These are phyloP conservation scores for Calycina herbarum DNA, from an alignment of 2,329 filamentous ascomycete species.

Conservation along the genomic window DNA sequence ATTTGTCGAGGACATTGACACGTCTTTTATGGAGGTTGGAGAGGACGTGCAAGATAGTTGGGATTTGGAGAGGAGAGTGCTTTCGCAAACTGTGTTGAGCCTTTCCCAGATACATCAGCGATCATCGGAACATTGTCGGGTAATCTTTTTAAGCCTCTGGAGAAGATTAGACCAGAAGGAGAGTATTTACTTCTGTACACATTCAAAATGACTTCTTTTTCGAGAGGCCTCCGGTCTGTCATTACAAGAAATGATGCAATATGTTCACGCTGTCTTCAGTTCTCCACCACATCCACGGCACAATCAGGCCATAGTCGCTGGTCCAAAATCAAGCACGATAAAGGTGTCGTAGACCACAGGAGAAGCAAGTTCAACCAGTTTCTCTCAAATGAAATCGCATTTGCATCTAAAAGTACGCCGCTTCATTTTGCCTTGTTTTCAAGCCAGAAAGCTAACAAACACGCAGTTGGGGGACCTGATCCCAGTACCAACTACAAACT, in stretches of 20 bases:
- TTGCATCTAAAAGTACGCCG: slow-evolving; percentile 69
- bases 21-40: slow-evolving; percentile 14
- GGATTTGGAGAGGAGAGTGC: not conserved
- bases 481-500: slow-evolving; percentile 74
- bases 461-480: slow-evolving; percentile 71
- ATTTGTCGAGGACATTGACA: slow-evolving; percentile 38
- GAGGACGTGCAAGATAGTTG: slow-evolving; percentile 14
- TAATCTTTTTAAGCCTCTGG: slow-evolving; percentile 5
- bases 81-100: not conserved
- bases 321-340: slow-evolving; percentile 96
- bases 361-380: slow-evolving; percentile 71
- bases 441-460: slow-evolving; percentile 21
- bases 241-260: slow-evolving; percentile 19
- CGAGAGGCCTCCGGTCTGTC: slow-evolving; percentile 31
- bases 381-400: slow-evolving; percentile 71
- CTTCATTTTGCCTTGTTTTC: slow-evolving; percentile 14
- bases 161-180: not conserved
- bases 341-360: slow-evolving; percentile 78
- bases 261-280: slow-evolving; percentile 33
- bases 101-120: not conserved
- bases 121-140: slow-evolving; percentile 8
- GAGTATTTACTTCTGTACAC: not conserved
- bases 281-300: slow-evolving; percentile 46
- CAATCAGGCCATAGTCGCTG: slow-evolving; percentile 84
- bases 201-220: slow-evolving; percentile 31